Conservation (phyloP, 2,329 filamentous ascomycete genomes). For the Hypoxylon sp. region DNA sequence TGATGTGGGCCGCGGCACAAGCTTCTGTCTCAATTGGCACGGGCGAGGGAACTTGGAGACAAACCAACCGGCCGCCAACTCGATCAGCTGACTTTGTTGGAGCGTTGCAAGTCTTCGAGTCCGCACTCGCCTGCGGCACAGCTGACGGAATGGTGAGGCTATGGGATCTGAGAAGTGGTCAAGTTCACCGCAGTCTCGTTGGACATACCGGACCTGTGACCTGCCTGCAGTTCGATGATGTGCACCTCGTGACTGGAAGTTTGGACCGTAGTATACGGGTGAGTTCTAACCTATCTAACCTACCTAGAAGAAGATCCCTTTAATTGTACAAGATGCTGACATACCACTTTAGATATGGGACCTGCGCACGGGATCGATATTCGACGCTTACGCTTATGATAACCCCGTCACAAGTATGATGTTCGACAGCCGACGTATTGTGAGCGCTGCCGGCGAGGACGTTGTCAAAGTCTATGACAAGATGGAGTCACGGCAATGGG, state of each 20-base stretch:
- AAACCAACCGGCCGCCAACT: slow-evolving; percentile 75
- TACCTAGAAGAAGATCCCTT: neutral
- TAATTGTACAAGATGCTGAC: slow-evolving; percentile 20
- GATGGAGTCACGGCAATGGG: slow-evolving; percentile 95
- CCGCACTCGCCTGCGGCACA: slow-evolving; percentile 94
- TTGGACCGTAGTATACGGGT: slow-evolving; percentile 94
- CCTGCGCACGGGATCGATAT: slow-evolving; percentile 93
- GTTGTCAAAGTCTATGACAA: slow-evolving; percentile 99
- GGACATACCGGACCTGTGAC: slow-evolving; percentile 97
- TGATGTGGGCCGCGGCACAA: slow-evolving; percentile 97
- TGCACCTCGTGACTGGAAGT: slow-evolving; percentile 94
- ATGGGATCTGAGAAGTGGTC: slow-evolving; percentile 96
- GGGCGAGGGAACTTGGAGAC: slow-evolving; percentile 78
- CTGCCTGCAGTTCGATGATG: slow-evolving; percentile 94
- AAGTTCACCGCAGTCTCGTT: slow-evolving; percentile 96
- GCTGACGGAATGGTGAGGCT: slow-evolving; percentile 97
- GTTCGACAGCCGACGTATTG: slow-evolving; percentile 93
- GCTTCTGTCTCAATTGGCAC: slow-evolving; percentile 78
- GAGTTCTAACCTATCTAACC: slow-evolving; percentile 60
- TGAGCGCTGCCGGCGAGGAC: slow-evolving; percentile 89
- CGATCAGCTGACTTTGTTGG: slow-evolving; percentile 91
- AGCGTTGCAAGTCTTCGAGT: slow-evolving; percentile 94
- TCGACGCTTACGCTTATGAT: slow-evolving; percentile 96
- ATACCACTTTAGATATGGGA: slow-evolving; percentile 91
- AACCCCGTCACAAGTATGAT: slow-evolving; percentile 94